These are phyloP conservation scores for Myochromella boudieri DNA, from an alignment of 768 basidiomycete genomes.

Conservation along the genomic window DNA sequence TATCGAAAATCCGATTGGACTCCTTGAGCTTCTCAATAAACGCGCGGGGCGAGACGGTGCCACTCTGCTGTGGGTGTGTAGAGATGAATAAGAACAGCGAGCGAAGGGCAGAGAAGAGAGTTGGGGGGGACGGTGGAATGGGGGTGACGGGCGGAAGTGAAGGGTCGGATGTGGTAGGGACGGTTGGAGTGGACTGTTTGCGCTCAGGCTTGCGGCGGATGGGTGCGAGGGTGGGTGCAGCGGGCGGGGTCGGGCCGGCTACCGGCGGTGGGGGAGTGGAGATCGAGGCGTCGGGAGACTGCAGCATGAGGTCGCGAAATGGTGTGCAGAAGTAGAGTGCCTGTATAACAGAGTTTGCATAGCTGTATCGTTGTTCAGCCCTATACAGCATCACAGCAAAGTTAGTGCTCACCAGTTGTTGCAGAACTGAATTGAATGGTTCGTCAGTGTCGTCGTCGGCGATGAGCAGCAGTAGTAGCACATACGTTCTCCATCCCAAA, in stretches of 20 bases:
- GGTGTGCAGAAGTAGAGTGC: conserved; percentile 94
- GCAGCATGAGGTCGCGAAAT: conserved; percentile 88
- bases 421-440: conserved; percentile 66
- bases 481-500: conserved; percentile 98
- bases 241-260: conserved; percentile 21
- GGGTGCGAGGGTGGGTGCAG: conserved; percentile 32
- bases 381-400: conserved; percentile 5
- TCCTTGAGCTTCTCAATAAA: conserved; percentile 94
- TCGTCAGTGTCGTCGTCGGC: conserved; percentile 7
- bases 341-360: conserved; percentile 98
- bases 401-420: conserved; percentile 78
- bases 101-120: conserved; percentile 89
- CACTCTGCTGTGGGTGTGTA: conserved; percentile 72
- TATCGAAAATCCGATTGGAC: conserved; percentile 87
- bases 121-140: conserved; percentile 62
- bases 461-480: conserved; percentile 15
- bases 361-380: conserved; percentile 51
- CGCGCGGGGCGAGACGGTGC: conserved; percentile 84
- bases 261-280: conserved; percentile 22
- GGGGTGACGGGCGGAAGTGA: conserved; percentile 35
- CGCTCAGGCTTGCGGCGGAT: conserved; percentile 61
- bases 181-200: conserved; percentile 34
- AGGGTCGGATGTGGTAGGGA: conserved; percentile 24
- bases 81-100: conserved; percentile 89
- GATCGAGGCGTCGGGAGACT: conserved; percentile 55